Evolutionary conservation across 768 basidiomycete genomes (phyloP).

Genomic region (Dictyophora rubrovolvata): DNA sequence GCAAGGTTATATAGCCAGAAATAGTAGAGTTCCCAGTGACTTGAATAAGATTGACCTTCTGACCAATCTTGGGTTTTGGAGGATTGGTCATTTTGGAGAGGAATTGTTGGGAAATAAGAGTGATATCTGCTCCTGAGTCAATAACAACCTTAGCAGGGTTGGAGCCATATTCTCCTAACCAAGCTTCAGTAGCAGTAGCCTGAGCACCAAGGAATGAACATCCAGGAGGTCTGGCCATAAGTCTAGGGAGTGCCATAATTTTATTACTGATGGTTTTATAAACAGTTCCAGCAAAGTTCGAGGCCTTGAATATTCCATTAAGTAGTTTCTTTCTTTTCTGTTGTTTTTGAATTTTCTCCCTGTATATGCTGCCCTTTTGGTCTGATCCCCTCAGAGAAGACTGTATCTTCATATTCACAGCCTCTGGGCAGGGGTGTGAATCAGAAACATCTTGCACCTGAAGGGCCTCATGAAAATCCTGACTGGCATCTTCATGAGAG

Average conservation of each 20-base stretch:
- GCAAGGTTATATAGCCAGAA: constrained; percentile 19
- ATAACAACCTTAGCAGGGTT: constrained; percentile 11
- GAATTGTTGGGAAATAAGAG: constrained; percentile 21
- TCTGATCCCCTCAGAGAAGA: too few species aligned
- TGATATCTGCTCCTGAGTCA: constrained; percentile 28
- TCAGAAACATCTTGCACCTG: too few species aligned
- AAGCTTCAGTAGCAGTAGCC: constrained; percentile 15
- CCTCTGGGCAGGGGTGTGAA: too few species aligned
- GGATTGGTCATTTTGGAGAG: background rate
- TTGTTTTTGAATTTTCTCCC: too few species aligned
- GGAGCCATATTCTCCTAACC: constrained; percentile 1
- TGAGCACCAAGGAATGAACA: constrained; percentile 24
- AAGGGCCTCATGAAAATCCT: too few species aligned
- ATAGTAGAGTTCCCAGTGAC: constrained; percentile 22
- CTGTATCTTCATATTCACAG: too few species aligned
- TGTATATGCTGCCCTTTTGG: too few species aligned
- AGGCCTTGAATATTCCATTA: background rate
- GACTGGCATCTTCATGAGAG: too few species aligned
- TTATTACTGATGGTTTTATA: background rate
- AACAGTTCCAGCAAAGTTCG: background rate
- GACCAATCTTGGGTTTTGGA: constrained; percentile 18
- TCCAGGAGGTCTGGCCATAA: constrained; percentile 20
- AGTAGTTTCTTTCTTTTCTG: background rate
- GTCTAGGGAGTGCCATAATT: constrained; percentile 14
- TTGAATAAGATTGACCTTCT: constrained; percentile 23